A percentile compares a stretch with the other conserved stretches of the same genome.
These are phyloP conservation scores for Rhizopus arrhizus DNA, from an alignment of 371 early-diverging fungal species.

Conservation along the genomic window DNA sequence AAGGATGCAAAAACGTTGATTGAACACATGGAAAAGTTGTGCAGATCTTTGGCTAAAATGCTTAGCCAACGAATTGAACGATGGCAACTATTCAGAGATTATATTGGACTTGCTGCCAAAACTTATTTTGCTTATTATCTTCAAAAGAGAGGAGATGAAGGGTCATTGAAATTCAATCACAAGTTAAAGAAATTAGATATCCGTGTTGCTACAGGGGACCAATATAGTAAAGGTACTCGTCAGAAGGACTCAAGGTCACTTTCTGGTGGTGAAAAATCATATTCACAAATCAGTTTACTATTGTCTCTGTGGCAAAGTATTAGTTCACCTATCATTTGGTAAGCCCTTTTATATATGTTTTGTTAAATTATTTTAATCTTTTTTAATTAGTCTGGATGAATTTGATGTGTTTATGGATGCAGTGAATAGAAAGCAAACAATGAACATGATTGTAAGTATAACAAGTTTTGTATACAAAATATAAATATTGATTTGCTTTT, in stretches of 20 bases:
- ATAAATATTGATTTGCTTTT: not conserved
- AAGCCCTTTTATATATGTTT: slow-evolving; percentile 13
- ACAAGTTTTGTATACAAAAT: not conserved
- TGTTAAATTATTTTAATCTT: not conserved
- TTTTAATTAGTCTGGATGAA: slow-evolving; percentile 85
- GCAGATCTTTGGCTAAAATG: slow-evolving; percentile 45
- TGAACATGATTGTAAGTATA: slow-evolving; percentile 75
- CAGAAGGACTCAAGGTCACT: slow-evolving; percentile 89
- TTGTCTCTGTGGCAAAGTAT: slow-evolving; percentile 97
- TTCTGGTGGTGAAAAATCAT: slow-evolving; percentile 99
- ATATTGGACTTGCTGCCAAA: slow-evolving; percentile 75
- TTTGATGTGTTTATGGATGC: slow-evolving; percentile 99
- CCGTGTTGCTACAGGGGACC: slow-evolving; percentile 50
- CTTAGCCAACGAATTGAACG: slow-evolving; percentile 60
- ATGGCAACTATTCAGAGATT: slow-evolving; percentile 71
- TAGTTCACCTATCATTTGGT: slow-evolving; percentile 92
- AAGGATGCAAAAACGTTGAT: slow-evolving; percentile 63
- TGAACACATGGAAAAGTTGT: slow-evolving; percentile 47
- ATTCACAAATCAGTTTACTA: slow-evolving; percentile 95
- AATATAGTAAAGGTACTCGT: slow-evolving; percentile 43
- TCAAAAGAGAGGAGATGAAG: slow-evolving; percentile 85
- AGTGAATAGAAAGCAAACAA: slow-evolving; percentile 90
- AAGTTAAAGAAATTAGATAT: slow-evolving; percentile 67
- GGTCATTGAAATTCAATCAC: slow-evolving; percentile 85
- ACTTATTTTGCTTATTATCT: slow-evolving; percentile 75